A percentile compares a stretch with the other conserved stretches of the same genome.
Evolutionary conservation across 495 filamentous ascomycete genomes (phyloP).

Genomic region (Trichocladium uniseriatum): DNA sequence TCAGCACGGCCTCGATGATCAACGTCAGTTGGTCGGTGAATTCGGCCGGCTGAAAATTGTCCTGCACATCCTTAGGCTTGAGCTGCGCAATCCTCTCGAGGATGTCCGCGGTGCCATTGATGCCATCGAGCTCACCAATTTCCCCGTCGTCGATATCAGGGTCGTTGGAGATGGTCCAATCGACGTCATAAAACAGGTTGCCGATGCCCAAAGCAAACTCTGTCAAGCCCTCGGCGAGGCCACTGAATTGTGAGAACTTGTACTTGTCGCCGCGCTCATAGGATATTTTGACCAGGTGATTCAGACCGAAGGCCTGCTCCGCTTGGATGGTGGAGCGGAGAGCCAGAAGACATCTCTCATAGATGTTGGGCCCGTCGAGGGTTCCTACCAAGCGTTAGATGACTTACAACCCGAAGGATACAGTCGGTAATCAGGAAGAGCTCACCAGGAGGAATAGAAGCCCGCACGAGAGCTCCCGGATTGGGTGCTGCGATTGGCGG

Average conservation of each 20-base stretch:
- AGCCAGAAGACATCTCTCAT: slow-evolving; percentile 69
- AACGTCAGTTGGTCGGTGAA: slow-evolving; percentile 61
- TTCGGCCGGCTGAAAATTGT: slow-evolving; percentile 65
- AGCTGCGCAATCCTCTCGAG: slow-evolving; percentile 56
- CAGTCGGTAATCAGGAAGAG: not conserved
- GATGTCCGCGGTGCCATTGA: slow-evolving; percentile 68
- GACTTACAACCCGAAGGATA: not conserved
- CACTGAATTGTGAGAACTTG: slow-evolving; percentile 83
- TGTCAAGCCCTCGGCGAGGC: slow-evolving; percentile 80
- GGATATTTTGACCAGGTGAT: slow-evolving; percentile 91
- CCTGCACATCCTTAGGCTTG: slow-evolving; percentile 43
- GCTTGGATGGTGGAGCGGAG: slow-evolving; percentile 69
- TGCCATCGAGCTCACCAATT: slow-evolving; percentile 56
- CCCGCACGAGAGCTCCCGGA: slow-evolving; percentile 12
- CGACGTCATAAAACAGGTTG: slow-evolving; percentile 67
- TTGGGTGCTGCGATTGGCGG: slow-evolving; percentile 18
- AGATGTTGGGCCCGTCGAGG: slow-evolving; percentile 74
- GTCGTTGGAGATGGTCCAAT: slow-evolving; percentile 68
- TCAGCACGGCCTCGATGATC: slow-evolving; percentile 77
- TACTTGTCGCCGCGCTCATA: slow-evolving; percentile 93
- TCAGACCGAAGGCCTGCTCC: slow-evolving; percentile 82
- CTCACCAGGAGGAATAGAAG: slow-evolving; percentile 23
- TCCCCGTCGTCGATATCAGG: slow-evolving; percentile 41
- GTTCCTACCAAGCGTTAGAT: slow-evolving; percentile 36
- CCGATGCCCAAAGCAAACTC: slow-evolving; percentile 69